phyloP scores from a whole-genome alignment of 2,329 filamentous ascomycete species.

The Beauveria varroae region DNA sequence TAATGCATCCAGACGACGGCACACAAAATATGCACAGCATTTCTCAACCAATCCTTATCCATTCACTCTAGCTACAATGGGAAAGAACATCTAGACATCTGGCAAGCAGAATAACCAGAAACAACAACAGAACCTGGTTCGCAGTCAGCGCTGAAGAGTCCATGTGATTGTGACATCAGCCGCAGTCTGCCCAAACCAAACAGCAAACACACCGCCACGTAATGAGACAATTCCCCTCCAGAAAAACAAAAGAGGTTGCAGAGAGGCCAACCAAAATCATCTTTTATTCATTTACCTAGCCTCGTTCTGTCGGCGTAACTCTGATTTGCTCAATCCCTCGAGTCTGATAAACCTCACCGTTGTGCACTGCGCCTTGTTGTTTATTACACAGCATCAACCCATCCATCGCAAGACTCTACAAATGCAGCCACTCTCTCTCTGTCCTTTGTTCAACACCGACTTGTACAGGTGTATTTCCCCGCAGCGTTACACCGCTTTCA shows the following conservation, averaged over 20 bases:
- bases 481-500: too few species aligned
- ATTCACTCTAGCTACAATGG: neutral
- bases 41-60: too few species aligned
- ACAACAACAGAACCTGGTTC: neutral
- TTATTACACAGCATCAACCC: too few species aligned
- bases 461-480: too few species aligned
- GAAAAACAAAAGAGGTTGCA: neutral
- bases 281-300: too few species aligned
- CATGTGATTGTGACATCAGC: constrained; percentile 7
- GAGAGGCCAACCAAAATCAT: neutral
- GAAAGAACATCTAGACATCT: neutral
- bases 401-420: too few species aligned
- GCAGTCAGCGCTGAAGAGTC: neutral
- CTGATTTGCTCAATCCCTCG: too few species aligned
- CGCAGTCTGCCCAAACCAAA: neutral
- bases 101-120: neutral
- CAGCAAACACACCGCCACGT: constrained; percentile 5
- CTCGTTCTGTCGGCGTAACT: too few species aligned
- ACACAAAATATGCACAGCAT: neutral
- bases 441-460: too few species aligned
- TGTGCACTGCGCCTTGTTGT: too few species aligned
- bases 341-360: too few species aligned
- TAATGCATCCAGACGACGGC: neutral
- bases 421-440: too few species aligned
- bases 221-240: neutral